Evolutionary conservation across 2,329 filamentous ascomycete species (phyloP).

Genomic region (Colletotrichum liaoningense): DNA sequence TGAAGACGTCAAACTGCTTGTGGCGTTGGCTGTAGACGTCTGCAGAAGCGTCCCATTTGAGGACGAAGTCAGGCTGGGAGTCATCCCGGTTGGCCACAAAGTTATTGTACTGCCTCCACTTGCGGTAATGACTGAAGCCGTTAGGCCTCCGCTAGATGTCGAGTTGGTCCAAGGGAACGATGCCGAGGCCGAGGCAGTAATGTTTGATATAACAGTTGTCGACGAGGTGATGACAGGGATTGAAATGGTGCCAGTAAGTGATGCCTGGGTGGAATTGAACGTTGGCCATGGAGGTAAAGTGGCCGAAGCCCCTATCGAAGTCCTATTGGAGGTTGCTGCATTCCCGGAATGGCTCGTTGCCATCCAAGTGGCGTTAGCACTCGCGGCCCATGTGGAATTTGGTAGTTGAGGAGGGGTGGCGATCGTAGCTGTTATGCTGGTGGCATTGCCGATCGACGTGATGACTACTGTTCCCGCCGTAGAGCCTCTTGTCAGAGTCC

Average conservation of each 20-base stretch:
- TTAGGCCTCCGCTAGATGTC: background rate
- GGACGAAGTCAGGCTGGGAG: background rate
- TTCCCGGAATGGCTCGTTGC: background rate
- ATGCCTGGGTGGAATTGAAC: conserved; percentile 16
- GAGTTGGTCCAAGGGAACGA: conserved; percentile 15
- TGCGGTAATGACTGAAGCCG: background rate
- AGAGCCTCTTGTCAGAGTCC: background rate
- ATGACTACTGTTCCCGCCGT: background rate
- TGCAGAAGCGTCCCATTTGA: conserved; percentile 5
- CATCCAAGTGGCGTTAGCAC: conserved; percentile 7
- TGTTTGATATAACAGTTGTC: background rate
- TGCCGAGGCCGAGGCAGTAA: background rate
- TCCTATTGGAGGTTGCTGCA: background rate
- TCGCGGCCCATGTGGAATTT: background rate
- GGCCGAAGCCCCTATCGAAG: background rate
- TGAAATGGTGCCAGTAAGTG: conserved; percentile 17
- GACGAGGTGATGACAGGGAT: conserved; percentile 7
- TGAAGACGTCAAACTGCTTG: background rate
- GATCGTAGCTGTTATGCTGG: background rate
- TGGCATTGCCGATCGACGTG: background rate
- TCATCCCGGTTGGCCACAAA: background rate
- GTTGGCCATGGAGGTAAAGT: background rate
- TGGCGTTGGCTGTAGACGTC: background rate
- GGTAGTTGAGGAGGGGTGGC: background rate
- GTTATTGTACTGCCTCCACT: background rate